Percentiles rank a stretch among this genome's conserved stretches.
Conservation (phyloP, 2,329 filamentous ascomycete genomes). For the Aspergillus tamarii region DNA sequence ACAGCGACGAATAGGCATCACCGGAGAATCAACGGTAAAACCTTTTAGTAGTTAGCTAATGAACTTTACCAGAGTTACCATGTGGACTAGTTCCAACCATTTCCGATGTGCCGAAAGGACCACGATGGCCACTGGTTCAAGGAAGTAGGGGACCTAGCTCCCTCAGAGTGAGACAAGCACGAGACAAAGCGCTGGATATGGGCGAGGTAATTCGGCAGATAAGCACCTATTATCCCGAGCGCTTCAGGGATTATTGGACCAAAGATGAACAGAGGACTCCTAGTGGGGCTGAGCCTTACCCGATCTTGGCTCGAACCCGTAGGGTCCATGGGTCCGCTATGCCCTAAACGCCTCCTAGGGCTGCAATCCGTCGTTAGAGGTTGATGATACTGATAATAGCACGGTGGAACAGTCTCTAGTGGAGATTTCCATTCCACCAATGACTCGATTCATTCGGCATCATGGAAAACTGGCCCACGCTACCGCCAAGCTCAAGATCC, state of each 20-base stretch:
- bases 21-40: not conserved
- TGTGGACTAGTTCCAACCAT: not conserved
- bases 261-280: not conserved
- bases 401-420: not conserved
- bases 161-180: slow-evolving; percentile 5
- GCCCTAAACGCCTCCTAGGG: not conserved
- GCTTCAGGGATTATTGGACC: not conserved
- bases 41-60: not conserved
- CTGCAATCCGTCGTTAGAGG: not conserved
- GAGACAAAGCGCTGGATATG: not conserved
- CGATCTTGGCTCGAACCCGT: not conserved
- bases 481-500: not conserved
- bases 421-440: not conserved
- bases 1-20: not conserved
- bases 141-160: not conserved
- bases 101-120: not conserved
- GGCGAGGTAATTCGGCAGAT: not conserved
- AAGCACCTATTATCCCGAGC: not conserved
- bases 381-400: slow-evolving; percentile 1
- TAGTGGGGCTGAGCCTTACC: slow-evolving; percentile 2
- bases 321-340: slow-evolving; percentile 1
- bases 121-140: not conserved
- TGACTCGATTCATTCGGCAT: not conserved
- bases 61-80: not conserved
- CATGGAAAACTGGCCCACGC: not conserved